phyloP scores from a whole-genome alignment of 306 rosid genomes.

The Cucurbita moschata region DNA sequence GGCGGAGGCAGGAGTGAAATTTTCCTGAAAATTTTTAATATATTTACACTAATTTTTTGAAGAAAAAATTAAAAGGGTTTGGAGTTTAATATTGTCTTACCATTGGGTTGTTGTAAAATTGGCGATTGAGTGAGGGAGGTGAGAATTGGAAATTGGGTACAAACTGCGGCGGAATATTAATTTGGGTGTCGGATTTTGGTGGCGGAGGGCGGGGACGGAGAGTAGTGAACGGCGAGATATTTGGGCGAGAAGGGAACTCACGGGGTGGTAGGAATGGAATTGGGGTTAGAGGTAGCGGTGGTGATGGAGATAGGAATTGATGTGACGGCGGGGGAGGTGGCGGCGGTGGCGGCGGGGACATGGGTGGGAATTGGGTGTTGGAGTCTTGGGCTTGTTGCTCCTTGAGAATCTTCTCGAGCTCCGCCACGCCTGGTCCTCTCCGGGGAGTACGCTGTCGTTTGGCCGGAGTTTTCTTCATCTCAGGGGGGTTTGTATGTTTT shows the following conservation, averaged over 20 bases:
- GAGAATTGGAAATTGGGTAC: not conserved
- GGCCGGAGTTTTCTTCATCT: constrained; percentile 11
- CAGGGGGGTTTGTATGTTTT: not conserved
- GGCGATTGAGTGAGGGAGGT: not conserved
- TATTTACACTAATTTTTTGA: not conserved
- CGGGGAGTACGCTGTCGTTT: constrained; percentile 38
- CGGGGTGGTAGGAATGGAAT: not conserved
- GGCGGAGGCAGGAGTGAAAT: constrained; percentile 15
- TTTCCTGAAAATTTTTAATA: constrained; percentile 20
- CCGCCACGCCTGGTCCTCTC: constrained; percentile 78
- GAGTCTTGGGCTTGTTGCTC: constrained; percentile 23
- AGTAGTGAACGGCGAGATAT: not conserved
- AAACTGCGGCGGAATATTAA: not conserved
- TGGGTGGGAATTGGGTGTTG: not conserved
- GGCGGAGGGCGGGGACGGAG: not conserved
- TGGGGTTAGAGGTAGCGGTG: too few species aligned
- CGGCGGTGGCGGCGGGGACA: not conserved
- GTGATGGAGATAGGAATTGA: too few species aligned
- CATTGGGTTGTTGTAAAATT: not conserved
- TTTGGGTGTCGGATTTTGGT: not conserved
- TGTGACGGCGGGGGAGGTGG: not conserved
- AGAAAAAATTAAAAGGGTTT: not conserved
- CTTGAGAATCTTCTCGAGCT: constrained; percentile 52
- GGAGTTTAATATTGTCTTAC: not conserved
- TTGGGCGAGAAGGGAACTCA: not conserved